Evolutionary conservation across 176 grass and related monocot species (phyloP).

Genomic region (Poa annua): DNA sequence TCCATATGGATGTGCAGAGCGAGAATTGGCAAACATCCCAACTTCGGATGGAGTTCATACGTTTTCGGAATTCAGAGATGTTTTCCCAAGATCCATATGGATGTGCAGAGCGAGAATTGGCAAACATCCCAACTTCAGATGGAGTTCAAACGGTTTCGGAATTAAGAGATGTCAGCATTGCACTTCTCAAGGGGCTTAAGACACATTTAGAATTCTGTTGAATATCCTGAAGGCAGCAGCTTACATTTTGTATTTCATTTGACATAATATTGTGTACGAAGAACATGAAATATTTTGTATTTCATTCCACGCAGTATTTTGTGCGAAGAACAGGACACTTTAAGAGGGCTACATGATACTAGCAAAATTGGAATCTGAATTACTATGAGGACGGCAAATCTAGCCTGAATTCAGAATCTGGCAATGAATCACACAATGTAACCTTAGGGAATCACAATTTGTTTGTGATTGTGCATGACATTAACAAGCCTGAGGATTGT

Average conservation of each 20-base stretch:
- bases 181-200: background rate
- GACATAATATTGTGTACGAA: background rate
- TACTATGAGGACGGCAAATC: background rate
- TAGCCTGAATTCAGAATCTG: background rate
- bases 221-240: background rate
- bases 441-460: background rate
- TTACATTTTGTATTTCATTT: background rate
- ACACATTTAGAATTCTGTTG: background rate
- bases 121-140: background rate
- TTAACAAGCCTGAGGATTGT: background rate
- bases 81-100: constrained; percentile 66
- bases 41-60: too few relatives aligned
- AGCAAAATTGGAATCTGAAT: background rate
- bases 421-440: background rate
- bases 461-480: background rate
- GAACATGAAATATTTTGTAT: background rate
- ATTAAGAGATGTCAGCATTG: background rate
- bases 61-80: too few relatives aligned
- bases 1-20: too few relatives aligned
- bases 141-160: background rate
- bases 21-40: too few relatives aligned
- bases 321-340: background rate
- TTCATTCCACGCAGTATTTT: background rate
- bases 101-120: constrained; percentile 24
- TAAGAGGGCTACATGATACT: background rate